Percentiles rank a stretch among this genome's conserved stretches.
Conservation (phyloP, 352 stramenopile genomes). For the Achlya hypogyna region DNA sequence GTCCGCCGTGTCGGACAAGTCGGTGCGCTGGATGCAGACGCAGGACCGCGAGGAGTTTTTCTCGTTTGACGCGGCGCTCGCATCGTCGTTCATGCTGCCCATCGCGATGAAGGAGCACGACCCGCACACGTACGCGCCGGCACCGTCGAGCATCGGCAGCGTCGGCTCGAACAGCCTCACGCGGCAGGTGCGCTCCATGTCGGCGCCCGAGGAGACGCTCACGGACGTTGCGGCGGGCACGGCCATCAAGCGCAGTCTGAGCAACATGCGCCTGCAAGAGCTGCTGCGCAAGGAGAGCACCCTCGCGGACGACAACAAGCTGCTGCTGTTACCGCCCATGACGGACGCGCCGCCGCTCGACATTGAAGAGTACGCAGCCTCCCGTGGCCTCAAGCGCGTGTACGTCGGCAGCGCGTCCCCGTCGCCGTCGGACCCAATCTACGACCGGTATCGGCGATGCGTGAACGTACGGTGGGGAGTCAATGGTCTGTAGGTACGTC, state of each 20-base stretch:
- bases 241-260: conserved; percentile 15
- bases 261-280: conserved; percentile 13
- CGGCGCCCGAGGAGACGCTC: conserved; percentile 7
- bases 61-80: conserved; percentile 77
- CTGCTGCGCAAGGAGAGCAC: neutral
- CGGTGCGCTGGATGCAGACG: conserved; percentile 34
- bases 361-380: conserved; percentile 20
- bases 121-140: neutral
- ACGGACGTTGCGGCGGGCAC: neutral
- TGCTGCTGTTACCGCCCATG: neutral
- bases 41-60: conserved; percentile 78
- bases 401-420: conserved; percentile 56
- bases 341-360: neutral
- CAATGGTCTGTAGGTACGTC: conserved; percentile 39
- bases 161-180: neutral
- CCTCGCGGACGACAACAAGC: neutral
- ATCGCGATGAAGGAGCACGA: conserved; percentile 43
- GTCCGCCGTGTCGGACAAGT: neutral
- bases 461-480: neutral
- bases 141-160: neutral
- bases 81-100: conserved; percentile 81
- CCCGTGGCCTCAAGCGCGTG: conserved; percentile 33
- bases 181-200: conserved; percentile 13
- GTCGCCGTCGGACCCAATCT: conserved; percentile 36
- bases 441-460: conserved; percentile 30